phyloP scores from a whole-genome alignment of 2,329 filamentous ascomycete species.

The Claviceps humidiphila region DNA sequence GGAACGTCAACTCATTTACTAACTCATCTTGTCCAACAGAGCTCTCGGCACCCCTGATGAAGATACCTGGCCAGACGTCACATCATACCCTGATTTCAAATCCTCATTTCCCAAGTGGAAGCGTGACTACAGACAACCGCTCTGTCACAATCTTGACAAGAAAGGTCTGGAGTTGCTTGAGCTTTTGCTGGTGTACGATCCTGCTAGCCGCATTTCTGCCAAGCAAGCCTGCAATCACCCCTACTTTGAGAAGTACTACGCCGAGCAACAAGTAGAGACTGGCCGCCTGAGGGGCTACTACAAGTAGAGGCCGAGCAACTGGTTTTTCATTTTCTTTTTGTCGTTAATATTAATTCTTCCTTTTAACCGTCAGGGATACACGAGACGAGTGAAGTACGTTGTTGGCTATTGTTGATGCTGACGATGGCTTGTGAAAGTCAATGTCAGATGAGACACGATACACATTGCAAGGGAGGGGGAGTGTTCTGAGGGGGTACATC shows the following conservation, averaged over 20 bases:
- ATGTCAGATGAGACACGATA: too few species aligned
- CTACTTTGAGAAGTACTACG: slow-evolving; percentile 50
- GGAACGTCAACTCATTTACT: too few species aligned
- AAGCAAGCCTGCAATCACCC: slow-evolving; percentile 77
- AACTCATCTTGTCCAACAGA: slow-evolving; percentile 22
- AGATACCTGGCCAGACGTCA: slow-evolving; percentile 75
- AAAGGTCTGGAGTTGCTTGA: slow-evolving; percentile 54
- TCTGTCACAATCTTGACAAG: slow-evolving; percentile 64
- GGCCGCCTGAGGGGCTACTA: slow-evolving; percentile 23
- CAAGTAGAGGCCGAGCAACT: slow-evolving; percentile 18
- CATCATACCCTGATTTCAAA: slow-evolving; percentile 92
- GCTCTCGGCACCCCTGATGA: slow-evolving; percentile 75
- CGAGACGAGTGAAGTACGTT: background rate
- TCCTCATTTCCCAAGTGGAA: slow-evolving; percentile 84
- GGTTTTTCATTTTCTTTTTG: background rate
- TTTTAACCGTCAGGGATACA: background rate
- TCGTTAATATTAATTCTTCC: background rate
- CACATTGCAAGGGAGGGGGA: background rate
- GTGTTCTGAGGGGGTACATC: background rate
- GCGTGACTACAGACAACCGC: slow-evolving; percentile 49
- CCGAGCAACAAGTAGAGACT: slow-evolving; percentile 16
- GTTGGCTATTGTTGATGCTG: background rate
- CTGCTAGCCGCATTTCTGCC: slow-evolving; percentile 73
- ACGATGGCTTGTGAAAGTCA: background rate
- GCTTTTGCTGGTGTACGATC: slow-evolving; percentile 72